phyloP scores from a whole-genome alignment of 176 grass and related monocot species.

The Rhynchospora tenuis region DNA sequence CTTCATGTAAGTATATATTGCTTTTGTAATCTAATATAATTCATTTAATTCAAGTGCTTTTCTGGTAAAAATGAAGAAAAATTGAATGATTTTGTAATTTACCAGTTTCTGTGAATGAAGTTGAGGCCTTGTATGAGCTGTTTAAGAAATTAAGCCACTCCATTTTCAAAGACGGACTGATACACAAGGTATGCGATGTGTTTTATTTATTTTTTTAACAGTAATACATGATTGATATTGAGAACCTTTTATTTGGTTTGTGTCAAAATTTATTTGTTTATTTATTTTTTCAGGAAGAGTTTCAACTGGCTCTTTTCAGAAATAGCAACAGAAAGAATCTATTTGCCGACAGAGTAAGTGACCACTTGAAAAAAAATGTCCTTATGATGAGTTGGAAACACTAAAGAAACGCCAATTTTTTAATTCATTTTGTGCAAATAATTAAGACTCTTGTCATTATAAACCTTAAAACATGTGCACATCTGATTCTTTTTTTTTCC shows the following conservation, averaged over 20 bases:
- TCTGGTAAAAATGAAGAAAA: neutral
- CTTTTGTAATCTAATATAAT: neutral
- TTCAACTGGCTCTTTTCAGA: constrained; percentile 75
- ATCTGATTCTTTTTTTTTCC: too few species aligned
- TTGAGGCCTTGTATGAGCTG: constrained; percentile 72
- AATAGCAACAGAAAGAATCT: constrained; percentile 59
- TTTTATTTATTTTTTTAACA: neutral
- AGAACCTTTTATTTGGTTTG: neutral
- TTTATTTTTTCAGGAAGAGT: constrained; percentile 55
- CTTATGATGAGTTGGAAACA: neutral
- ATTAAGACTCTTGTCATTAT: neutral
- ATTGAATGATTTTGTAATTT: constrained; percentile 1
- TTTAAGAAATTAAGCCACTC: constrained; percentile 78
- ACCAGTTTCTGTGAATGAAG: constrained; percentile 65
- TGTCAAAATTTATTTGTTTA: neutral
- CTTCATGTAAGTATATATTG: constrained; percentile 52
- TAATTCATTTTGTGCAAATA: neutral
- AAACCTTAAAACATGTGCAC: too few species aligned
- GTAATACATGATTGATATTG: too few species aligned
- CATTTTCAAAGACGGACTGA: constrained; percentile 60
- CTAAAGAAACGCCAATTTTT: neutral
- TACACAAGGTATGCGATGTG: constrained; percentile 51
- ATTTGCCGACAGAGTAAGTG: constrained; percentile 68
- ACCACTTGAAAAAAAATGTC: neutral
- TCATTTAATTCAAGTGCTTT: neutral